A percentile compares a stretch with the other conserved stretches of the same genome.
Evolutionary conservation across 805 yeast species (phyloP).

Genomic region (Kuraishia ogatae): DNA sequence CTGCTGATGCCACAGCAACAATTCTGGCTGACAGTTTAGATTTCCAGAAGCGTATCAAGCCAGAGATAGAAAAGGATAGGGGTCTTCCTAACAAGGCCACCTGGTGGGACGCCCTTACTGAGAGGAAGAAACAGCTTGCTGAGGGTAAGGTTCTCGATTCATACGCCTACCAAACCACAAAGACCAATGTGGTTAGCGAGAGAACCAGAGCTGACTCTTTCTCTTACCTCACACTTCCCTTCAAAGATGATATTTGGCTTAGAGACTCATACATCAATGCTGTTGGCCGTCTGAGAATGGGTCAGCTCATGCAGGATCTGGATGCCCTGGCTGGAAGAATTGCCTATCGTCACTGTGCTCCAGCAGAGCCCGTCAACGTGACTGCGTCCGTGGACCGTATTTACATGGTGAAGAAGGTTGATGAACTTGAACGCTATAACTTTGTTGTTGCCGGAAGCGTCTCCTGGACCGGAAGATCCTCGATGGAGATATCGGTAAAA

Average conservation of each 20-base stretch:
- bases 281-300: slow-evolving; percentile 84
- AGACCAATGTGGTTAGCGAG: slow-evolving; percentile 60
- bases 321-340: slow-evolving; percentile 93
- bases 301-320: slow-evolving; percentile 88
- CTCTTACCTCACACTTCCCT: slow-evolving; percentile 62
- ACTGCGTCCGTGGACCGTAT: slow-evolving; percentile 93
- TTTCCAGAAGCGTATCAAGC: slow-evolving; percentile 29
- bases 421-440: slow-evolving; percentile 65
- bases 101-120: slow-evolving; percentile 80
- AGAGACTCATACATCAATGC: slow-evolving; percentile 87
- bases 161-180: slow-evolving; percentile 63
- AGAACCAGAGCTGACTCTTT: slow-evolving; percentile 75
- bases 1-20: slow-evolving; percentile 73
- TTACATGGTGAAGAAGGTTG: slow-evolving; percentile 77
- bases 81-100: slow-evolving; percentile 43
- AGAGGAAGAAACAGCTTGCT: slow-evolving; percentile 57
- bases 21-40: slow-evolving; percentile 54
- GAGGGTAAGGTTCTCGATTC: slow-evolving; percentile 71
- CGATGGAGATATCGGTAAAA: slow-evolving; percentile 90
- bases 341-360: slow-evolving; percentile 88
- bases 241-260: slow-evolving; percentile 73
- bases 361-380: slow-evolving; percentile 92
- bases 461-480: slow-evolving; percentile 90
- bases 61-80: slow-evolving; percentile 13
- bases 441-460: slow-evolving; percentile 85